Percentiles rank a stretch among this genome's conserved stretches.
These are phyloP conservation scores for Stemphylium vesicarium DNA, from an alignment of 2,329 filamentous ascomycete species.

Conservation along the genomic window DNA sequence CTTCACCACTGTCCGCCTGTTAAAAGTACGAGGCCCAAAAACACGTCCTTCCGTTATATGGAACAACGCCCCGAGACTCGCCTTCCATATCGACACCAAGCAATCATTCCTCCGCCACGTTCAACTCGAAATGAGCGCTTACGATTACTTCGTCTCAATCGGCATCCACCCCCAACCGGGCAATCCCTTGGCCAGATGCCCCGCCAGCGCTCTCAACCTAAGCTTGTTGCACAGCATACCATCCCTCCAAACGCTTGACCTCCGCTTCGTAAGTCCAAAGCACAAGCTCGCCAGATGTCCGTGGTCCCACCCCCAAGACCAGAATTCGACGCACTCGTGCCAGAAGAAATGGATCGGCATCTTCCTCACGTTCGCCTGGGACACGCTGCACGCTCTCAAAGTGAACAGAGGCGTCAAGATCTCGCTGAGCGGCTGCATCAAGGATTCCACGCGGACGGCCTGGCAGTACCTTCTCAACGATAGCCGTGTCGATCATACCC, in stretches of 20 bases:
- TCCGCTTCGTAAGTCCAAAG: constrained; percentile 28
- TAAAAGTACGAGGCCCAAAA: background rate
- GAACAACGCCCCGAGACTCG: background rate
- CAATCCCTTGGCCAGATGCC: background rate
- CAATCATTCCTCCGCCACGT: constrained; percentile 13
- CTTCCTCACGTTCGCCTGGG: constrained; percentile 16
- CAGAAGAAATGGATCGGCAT: constrained; percentile 25
- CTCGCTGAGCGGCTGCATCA: constrained; percentile 21
- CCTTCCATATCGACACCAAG: background rate
- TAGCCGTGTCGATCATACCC: background rate
- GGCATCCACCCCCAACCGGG: background rate
- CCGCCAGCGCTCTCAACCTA: background rate
- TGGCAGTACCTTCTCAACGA: constrained; percentile 18
- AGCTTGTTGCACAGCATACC: background rate
- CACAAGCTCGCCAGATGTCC: constrained; percentile 19
- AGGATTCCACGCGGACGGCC: constrained; percentile 9
- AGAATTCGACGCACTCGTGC: constrained; percentile 14
- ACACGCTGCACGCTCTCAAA: background rate
- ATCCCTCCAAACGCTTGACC: constrained; percentile 15
- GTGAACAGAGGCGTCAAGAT: background rate
- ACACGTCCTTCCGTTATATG: background rate
- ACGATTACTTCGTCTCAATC: constrained; percentile 14
- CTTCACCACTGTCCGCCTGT: background rate
- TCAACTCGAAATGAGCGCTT: constrained; percentile 20
- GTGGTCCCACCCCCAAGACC: background rate